phyloP scores from a whole-genome alignment of 2,329 filamentous ascomycete genomes.

The Apiospora aurea region DNA sequence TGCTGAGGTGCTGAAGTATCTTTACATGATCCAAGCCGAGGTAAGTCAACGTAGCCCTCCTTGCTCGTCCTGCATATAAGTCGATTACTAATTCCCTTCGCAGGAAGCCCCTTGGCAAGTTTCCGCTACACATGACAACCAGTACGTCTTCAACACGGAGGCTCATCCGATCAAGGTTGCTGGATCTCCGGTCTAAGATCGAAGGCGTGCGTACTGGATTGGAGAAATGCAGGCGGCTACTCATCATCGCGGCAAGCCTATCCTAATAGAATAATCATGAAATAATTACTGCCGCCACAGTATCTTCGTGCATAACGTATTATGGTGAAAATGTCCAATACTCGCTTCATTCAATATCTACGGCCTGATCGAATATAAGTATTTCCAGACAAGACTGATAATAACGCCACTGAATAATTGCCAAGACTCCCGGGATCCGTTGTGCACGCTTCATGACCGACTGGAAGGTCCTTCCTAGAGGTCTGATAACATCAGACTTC shows the following conservation, averaged over 20 bases:
- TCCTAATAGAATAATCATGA: not conserved
- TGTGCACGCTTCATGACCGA: too few species aligned
- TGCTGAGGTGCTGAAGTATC: slow-evolving; percentile 87
- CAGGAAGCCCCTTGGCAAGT: slow-evolving; percentile 63
- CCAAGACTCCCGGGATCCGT: too few species aligned
- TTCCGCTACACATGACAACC: slow-evolving; percentile 51
- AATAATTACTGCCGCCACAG: not conserved
- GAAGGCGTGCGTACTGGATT: not conserved
- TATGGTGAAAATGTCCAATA: not conserved
- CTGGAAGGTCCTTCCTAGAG: too few species aligned
- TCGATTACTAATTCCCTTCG: slow-evolving; percentile 8
- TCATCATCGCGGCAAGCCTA: not conserved
- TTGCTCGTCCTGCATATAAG: not conserved
- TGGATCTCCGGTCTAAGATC: slow-evolving; percentile 32
- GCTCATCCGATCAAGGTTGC: slow-evolving; percentile 41
- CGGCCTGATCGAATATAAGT: too few species aligned
- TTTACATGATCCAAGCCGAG: slow-evolving; percentile 72
- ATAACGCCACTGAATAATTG: too few species aligned
- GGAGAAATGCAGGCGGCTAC: not conserved
- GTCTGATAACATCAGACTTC: too few species aligned
- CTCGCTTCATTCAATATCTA: too few species aligned
- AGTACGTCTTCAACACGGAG: slow-evolving; percentile 62
- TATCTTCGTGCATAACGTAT: not conserved
- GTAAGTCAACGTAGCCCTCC: slow-evolving; percentile 32
- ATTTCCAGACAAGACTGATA: too few species aligned